Base-by-base conservation (phyloP, 768 basidiomycete species). In the Boletus fagicola region DNA sequence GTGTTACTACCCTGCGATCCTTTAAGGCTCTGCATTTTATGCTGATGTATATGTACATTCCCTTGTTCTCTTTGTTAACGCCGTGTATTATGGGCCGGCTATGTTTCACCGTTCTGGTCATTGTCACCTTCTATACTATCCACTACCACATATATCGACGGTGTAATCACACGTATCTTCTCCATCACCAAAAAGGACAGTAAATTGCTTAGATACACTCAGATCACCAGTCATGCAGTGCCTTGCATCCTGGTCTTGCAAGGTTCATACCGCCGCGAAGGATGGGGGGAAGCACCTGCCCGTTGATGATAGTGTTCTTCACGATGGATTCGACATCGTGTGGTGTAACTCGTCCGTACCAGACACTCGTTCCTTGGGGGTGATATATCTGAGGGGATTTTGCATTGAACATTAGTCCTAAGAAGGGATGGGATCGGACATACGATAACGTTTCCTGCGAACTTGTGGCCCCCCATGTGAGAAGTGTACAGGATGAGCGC, bases 401-500 rank as follows among this genome's bases (percentile, higher is more conserved):
- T 53, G 18, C 36, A 6, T 9, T 43, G 11, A 59, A 35, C 42
- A 47, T 47, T 5, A 58, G 15, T 33, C 26, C 28, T 5, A 5
- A 33, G 40, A 35, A 40, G 15, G 13, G 11, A 51, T 30, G 18
- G 13, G 42, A 47, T 44, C n/a, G 26, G 18, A 83, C 92, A 65
- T 69, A 94, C 94, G 58, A 93, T 86, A 63, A 90, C 87, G 65
- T 95, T 94, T 40, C 94, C 94, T 38, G 92, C 88, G 68, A 88
- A 98, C 65, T 88, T 88, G 77, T 98, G 96, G 3, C 95, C 94
- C 22, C 96, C 95, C 43, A 94, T 79, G 76, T 99, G 96, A 28
- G 92, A 95, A 53, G 86, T 88, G 66, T 82, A 85, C 66, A 98
- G 75, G 57, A 99, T 87, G 46, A 97, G 87, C 5, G 86, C 94